phyloP scores from a whole-genome alignment of 805 yeast genomes.

The Lipomyces sp. region DNA sequence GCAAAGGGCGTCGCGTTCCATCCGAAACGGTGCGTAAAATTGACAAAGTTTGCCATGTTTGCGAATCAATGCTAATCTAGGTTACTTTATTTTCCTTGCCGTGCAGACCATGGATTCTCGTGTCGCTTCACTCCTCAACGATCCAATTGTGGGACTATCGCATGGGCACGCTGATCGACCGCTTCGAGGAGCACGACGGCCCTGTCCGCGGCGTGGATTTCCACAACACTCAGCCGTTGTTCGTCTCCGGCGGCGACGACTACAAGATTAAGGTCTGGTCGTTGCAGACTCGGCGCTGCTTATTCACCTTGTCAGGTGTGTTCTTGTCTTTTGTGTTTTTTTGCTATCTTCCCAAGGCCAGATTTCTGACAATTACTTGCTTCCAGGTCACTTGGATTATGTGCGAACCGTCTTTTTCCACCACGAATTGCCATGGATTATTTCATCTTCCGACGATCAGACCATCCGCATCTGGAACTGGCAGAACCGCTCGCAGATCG shows the following conservation, averaged over 20 bases:
- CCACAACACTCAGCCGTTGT: slow-evolving; percentile 97
- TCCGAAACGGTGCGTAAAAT: slow-evolving; percentile 59
- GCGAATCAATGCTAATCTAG: too few species aligned
- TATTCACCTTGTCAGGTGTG: slow-evolving; percentile 68
- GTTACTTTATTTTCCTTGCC: too few species aligned
- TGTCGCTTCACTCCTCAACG: slow-evolving; percentile 94
- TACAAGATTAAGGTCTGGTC: slow-evolving; percentile 96
- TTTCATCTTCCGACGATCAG: slow-evolving; percentile 95
- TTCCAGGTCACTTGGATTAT: slow-evolving; percentile 92
- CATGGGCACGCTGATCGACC: slow-evolving; percentile 95
- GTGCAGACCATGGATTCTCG: slow-evolving; percentile 86
- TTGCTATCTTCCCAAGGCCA: too few species aligned
- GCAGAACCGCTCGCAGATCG: slow-evolving; percentile 97
- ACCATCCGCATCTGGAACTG: slow-evolving; percentile 99
- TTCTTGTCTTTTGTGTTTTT: neutral
- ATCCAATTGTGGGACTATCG: slow-evolving; percentile 99
- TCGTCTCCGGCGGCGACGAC: slow-evolving; percentile 97
- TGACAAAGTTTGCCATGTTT: too few species aligned
- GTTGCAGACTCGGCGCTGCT: slow-evolving; percentile 80
- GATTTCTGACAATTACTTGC: too few species aligned
- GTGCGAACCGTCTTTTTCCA: slow-evolving; percentile 93
- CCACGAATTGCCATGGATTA: slow-evolving; percentile 94
- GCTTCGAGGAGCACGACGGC: slow-evolving; percentile 97
- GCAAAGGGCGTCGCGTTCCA: slow-evolving; percentile 98
- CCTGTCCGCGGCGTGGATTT: slow-evolving; percentile 94